These are phyloP conservation scores for Scedosporium dehoogii DNA, from an alignment of 2,329 filamentous ascomycete species.

Conservation along the genomic window DNA sequence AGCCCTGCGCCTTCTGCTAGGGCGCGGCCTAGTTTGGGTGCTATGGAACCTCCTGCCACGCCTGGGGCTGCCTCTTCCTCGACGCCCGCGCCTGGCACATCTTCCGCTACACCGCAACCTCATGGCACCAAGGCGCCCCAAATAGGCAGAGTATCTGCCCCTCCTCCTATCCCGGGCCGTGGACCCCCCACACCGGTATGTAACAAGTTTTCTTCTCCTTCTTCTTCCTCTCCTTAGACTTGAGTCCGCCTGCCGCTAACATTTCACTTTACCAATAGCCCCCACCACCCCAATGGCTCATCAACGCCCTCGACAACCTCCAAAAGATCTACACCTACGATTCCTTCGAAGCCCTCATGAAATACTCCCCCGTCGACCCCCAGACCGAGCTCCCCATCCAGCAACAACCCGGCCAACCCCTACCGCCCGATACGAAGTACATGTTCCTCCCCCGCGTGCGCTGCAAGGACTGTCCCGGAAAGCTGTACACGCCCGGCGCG, in stretches of 20 bases:
- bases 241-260: background rate
- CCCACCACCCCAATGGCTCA: conserved; percentile 78
- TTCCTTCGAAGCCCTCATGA: conserved; percentile 84
- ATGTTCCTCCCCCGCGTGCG: conserved; percentile 83
- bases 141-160: conserved; percentile 59
- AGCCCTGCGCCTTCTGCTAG: conserved; percentile 19
- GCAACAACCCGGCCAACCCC: conserved; percentile 34
- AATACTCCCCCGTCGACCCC: conserved; percentile 71
- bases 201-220: conserved; percentile 9
- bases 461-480: conserved; percentile 86
- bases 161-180: conserved; percentile 48
- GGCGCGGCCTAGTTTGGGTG: conserved; percentile 10
- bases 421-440: conserved; percentile 58
- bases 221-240: conserved; percentile 6
- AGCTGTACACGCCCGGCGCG: conserved; percentile 85
- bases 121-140: conserved; percentile 36
- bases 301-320: conserved; percentile 60
- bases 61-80: conserved; percentile 17
- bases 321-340: conserved; percentile 66
- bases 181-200: conserved; percentile 52
- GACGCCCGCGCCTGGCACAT: conserved; percentile 26
- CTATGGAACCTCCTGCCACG: conserved; percentile 28
- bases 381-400: conserved; percentile 57
- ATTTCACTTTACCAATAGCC: conserved; percentile 42
- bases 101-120: conserved; percentile 21